Evolutionary conservation across 2,329 filamentous ascomycete species (phyloP).

Genomic region (Fusarium sp.): DNA sequence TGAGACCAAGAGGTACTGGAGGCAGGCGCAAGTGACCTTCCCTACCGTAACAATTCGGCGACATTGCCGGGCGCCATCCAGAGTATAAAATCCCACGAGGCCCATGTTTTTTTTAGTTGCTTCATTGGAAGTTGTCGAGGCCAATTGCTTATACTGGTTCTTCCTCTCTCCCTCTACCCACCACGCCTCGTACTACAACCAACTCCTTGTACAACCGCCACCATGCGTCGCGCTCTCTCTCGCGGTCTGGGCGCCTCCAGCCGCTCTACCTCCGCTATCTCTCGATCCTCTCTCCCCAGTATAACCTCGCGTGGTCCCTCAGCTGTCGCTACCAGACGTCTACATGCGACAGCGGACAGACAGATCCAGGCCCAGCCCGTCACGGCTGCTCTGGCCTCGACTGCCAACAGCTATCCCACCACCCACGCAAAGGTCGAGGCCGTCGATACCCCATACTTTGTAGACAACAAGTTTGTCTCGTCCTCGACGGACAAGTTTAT

Average conservation of each 20-base stretch:
- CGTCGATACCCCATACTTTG: conserved; percentile 81
- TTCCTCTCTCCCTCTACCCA: not conserved
- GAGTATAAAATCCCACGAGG: conserved; percentile 30
- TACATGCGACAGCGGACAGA: conserved; percentile 66
- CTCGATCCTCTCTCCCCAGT: conserved; percentile 49
- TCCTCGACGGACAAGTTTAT: conserved; percentile 79
- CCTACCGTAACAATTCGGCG: conserved; percentile 3
- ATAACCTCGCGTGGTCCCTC: conserved; percentile 52
- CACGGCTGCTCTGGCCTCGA: conserved; percentile 63
- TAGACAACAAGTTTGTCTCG: conserved; percentile 80
- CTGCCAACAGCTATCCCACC: conserved; percentile 72
- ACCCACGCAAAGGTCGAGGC: conserved; percentile 76
- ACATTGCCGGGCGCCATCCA: conserved; percentile 21
- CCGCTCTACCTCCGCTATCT: conserved; percentile 45
- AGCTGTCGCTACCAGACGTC: conserved; percentile 59
- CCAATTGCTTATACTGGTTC: conserved; percentile 12
- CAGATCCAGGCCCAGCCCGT: conserved; percentile 65
- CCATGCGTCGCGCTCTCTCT: conserved; percentile 61
- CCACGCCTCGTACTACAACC: not conserved
- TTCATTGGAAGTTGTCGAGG: conserved; percentile 27
- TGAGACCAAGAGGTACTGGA: no score
- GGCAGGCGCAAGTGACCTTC: not conserved
- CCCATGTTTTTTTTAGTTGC: conserved; percentile 26
- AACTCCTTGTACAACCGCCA: conserved; percentile 22
- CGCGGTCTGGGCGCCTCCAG: conserved; percentile 53